Evolutionary conservation across 441 rosid genomes (phyloP).

Genomic region (Croton setiger): DNA sequence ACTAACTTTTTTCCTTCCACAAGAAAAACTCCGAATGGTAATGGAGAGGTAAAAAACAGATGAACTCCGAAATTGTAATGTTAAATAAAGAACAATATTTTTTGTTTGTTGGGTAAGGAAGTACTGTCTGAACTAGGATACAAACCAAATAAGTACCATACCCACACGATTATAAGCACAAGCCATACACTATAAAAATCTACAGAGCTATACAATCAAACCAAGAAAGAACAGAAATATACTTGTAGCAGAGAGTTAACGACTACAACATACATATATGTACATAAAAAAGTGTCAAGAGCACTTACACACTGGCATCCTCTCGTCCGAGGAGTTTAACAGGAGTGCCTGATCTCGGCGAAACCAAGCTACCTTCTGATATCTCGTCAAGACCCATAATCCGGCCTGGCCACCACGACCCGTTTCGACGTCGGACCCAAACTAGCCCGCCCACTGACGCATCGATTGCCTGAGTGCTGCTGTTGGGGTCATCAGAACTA

Average conservation of each 20-base stretch:
- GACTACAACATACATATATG: not conserved
- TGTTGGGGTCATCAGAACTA: slow-evolving; percentile 60
- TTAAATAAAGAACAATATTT: not conserved
- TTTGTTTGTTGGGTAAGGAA: not conserved
- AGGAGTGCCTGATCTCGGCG: slow-evolving; percentile 87
- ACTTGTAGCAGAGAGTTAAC: not conserved
- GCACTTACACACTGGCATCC: slow-evolving; percentile 89
- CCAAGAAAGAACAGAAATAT: not conserved
- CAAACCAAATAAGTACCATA: not conserved
- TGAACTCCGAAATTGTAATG: not conserved
- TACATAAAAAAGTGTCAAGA: slow-evolving; percentile 1
- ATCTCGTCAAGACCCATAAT: slow-evolving; percentile 68
- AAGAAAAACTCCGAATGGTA: not conserved
- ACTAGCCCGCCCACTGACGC: slow-evolving; percentile 91
- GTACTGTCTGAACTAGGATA: slow-evolving; percentile 4
- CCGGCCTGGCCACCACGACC: slow-evolving; percentile 99
- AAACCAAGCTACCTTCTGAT: slow-evolving; percentile 66
- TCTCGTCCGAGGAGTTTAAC: slow-evolving; percentile 95
- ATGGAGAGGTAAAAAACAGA: not conserved
- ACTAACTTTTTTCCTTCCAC: not conserved
- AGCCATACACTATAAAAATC: not conserved
- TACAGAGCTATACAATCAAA: not conserved
- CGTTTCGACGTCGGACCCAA: slow-evolving; percentile 96
- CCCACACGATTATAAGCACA: not conserved
- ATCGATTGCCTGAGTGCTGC: slow-evolving; percentile 51